Evolutionary conservation across 2,329 filamentous ascomycete species (phyloP), one percentile per base, ranked within the genome.

Genomic region (Cylindrodendrum hubeiense): DNA sequence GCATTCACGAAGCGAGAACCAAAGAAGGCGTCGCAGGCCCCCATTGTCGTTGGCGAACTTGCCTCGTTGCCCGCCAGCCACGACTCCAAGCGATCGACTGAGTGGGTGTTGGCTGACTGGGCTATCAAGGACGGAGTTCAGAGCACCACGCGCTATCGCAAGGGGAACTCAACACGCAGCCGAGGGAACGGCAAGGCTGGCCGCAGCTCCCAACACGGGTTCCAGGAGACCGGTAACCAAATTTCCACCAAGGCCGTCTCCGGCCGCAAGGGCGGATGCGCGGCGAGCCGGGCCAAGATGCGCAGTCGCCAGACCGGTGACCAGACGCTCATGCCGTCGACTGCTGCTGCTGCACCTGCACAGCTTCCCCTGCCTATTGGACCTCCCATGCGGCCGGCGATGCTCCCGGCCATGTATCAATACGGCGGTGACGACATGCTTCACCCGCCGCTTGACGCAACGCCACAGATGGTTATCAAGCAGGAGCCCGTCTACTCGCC

Each of bases 131-230:
- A 91, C 24, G 93, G 93, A 26, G 92, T 98, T 53, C 89, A 94
- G 79, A 95, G 93, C 63, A 98, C 95, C 1, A 98, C 95, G 1
- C 84, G 91, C 68, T 94, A 93, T 78, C 88, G 92, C 69, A 90
- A 90, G 71, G 77, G 74, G 26, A 81, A 80, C 64, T 73, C 81
- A 24, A 50, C 72, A 15, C 74, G 76, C 17, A 75, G 73, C 54
- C 49, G 50, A 52, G 56, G 39, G 30, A 19, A 62, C 56, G 50
- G 66, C 24, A 61, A 66, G 63, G 34, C 61, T 50, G 63, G 65
- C 44, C 56, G 63, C 39, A 62, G 65, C 49, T 69, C 66, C 22
- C 59, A 68, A 46, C 63, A 67, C 50, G 68, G 60, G 19, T 56
- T 60, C 49, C 58, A 70, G 21, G 73, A 71, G 51, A 65, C 64